phyloP scores from a whole-genome alignment of 805 yeast species.

The Ogataea ganodermae region DNA sequence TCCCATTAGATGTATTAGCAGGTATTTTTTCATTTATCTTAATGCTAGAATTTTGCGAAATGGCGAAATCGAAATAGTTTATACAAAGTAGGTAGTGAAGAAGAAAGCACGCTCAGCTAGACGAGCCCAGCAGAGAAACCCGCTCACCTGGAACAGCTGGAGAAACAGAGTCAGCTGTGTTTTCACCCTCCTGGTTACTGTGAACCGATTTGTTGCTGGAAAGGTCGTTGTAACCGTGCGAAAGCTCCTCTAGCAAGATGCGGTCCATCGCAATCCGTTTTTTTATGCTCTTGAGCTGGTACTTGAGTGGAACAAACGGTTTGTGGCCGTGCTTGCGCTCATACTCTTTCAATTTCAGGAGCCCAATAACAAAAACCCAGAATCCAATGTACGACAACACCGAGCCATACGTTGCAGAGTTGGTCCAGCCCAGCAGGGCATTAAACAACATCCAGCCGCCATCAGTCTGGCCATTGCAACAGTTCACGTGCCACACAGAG shows the following conservation, averaged over 20 bases:
- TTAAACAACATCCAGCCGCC: conserved; percentile 91
- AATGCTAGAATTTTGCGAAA: not conserved
- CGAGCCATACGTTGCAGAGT: conserved; percentile 89
- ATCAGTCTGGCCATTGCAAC: conserved; percentile 91
- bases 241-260: conserved; percentile 27
- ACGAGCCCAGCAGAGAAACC: conserved; percentile 5
- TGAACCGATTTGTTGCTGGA: conserved; percentile 21
- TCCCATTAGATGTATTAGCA: not conserved
- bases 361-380: conserved; percentile 58
- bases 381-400: conserved; percentile 69
- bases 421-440: conserved; percentile 92
- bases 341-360: conserved; percentile 42
- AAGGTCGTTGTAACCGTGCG: conserved; percentile 26
- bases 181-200: not conserved
- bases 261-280: conserved; percentile 37
- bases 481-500: conserved; percentile 92
- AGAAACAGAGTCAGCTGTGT: no score
- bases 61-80: not conserved
- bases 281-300: conserved; percentile 58
- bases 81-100: not conserved
- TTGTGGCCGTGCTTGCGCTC: conserved; percentile 62
- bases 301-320: conserved; percentile 60
- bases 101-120: not conserved
- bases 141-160: not conserved
- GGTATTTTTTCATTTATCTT: no score